Evolutionary conservation across 2,329 filamentous ascomycete species (phyloP).

Genomic region (Parastagonospora nodorum): DNA sequence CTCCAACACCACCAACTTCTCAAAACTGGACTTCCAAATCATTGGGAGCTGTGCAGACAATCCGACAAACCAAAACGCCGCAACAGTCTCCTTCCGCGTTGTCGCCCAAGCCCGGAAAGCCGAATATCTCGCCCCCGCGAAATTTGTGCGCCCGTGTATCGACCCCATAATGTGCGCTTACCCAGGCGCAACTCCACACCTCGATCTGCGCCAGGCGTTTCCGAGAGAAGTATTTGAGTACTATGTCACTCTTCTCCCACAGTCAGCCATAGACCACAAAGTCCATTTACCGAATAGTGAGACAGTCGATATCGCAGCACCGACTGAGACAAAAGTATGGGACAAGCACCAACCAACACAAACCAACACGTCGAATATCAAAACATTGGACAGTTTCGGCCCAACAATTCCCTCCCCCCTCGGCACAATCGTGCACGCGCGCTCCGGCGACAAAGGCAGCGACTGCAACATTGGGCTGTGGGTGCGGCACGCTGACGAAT

Average conservation of each 20-base stretch:
- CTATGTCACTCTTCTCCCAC: constrained; percentile 46
- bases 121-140: constrained; percentile 36
- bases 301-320: constrained; percentile 39
- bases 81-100: constrained; percentile 56
- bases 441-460: constrained; percentile 48
- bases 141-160: constrained; percentile 48
- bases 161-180: constrained; percentile 53
- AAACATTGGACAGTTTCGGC: constrained; percentile 23
- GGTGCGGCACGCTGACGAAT: constrained; percentile 40
- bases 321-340: constrained; percentile 36
- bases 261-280: constrained; percentile 27
- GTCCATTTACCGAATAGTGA: constrained; percentile 37
- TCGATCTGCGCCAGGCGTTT: constrained; percentile 47
- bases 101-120: constrained; percentile 53
- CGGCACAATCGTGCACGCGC: constrained; percentile 51
- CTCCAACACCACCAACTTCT: constrained; percentile 45
- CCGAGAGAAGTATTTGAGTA: constrained; percentile 50
- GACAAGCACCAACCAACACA: constrained; percentile 43
- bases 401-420: constrained; percentile 43
- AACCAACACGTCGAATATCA: constrained; percentile 1
- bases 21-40: constrained; percentile 40
- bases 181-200: constrained; percentile 50
- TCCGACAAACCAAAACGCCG: constrained; percentile 52
- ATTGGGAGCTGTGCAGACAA: constrained; percentile 49
- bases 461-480: constrained; percentile 47